Conservation (phyloP, 768 basidiomycete genomes). For the Lactifluus piperatus region DNA sequence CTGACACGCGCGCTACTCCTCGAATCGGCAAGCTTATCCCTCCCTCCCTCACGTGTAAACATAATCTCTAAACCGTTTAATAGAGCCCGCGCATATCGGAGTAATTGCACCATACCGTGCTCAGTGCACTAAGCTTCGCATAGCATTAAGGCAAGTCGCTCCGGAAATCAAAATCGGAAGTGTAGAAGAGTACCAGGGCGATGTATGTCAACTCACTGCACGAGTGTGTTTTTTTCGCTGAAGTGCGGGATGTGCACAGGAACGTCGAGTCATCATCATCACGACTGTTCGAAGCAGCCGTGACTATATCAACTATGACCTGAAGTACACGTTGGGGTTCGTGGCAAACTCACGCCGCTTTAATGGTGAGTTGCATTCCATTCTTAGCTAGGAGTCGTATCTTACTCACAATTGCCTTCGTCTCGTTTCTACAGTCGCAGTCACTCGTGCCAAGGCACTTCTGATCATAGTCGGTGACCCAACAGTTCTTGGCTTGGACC, state of each 20-base stretch:
- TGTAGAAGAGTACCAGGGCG: constrained; percentile 61
- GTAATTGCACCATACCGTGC: constrained; percentile 57
- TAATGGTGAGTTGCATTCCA: constrained; percentile 20
- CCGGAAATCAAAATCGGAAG: constrained; percentile 48
- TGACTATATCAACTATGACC: constrained; percentile 18
- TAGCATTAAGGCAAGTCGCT: constrained; percentile 25
- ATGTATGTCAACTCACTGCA: constrained; percentile 28
- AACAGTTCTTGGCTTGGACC: constrained; percentile 48
- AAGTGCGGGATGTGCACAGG: constrained; percentile 21
- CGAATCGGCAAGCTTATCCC: constrained; percentile 30
- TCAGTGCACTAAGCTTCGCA: constrained; percentile 30
- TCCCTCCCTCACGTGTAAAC: background rate
- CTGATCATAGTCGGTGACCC: constrained; percentile 55
- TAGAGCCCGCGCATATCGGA: constrained; percentile 48
- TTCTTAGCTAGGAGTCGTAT: background rate
- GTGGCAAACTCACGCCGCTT: constrained; percentile 27
- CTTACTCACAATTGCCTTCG: background rate
- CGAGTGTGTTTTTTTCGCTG: background rate
- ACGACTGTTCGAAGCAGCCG: constrained; percentile 33
- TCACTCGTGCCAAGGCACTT: constrained; percentile 53
- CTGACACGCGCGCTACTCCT: constrained; percentile 24
- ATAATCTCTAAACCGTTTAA: background rate
- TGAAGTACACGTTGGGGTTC: constrained; percentile 25
- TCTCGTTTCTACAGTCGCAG: constrained; percentile 35
- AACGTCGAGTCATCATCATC: constrained; percentile 33